A percentile compares a stretch with the other conserved stretches of the same genome.
phyloP scores from a whole-genome alignment of 371 early-diverging fungal genomes.

The Mortierella polycephala region DNA sequence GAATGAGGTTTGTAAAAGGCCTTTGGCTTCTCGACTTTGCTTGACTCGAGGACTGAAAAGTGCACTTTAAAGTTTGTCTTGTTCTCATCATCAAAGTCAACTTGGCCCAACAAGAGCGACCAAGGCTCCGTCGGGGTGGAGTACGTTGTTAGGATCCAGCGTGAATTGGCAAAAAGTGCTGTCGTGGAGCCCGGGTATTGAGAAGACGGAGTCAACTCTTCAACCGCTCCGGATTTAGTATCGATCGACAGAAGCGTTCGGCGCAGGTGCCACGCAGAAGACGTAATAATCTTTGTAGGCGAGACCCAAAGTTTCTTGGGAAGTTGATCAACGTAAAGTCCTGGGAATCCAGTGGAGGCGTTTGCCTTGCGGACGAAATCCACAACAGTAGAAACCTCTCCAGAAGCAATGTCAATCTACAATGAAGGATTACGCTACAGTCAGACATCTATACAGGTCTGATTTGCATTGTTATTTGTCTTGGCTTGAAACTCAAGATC shows the following conservation, averaged over 20 bases:
- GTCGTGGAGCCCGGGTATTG: constrained; percentile 30
- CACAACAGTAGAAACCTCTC: constrained; percentile 40
- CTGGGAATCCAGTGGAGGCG: constrained; percentile 60
- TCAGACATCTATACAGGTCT: neutral
- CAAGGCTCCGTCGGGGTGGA: constrained; percentile 46
- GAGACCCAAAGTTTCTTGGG: constrained; percentile 59
- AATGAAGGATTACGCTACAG: neutral
- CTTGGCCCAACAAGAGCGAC: constrained; percentile 35
- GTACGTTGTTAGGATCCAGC: constrained; percentile 38
- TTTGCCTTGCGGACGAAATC: constrained; percentile 46
- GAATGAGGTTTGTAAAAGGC: constrained; percentile 30
- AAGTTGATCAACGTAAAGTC: constrained; percentile 64
- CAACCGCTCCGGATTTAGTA: constrained; percentile 44
- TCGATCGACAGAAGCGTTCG: constrained; percentile 60
- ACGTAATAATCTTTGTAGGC: constrained; percentile 23
- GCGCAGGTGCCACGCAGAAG: constrained; percentile 57
- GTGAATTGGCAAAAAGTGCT: constrained; percentile 28
- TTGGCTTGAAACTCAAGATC: neutral
- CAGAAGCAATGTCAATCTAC: constrained; percentile 37
- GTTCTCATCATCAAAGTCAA: constrained; percentile 14
- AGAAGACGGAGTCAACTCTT: constrained; percentile 36
- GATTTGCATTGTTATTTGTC: neutral
- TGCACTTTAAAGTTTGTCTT: constrained; percentile 9
- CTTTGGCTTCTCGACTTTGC: constrained; percentile 28
- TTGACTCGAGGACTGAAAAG: constrained; percentile 30